Conservation (phyloP, 805 yeast genomes). For the Grigorovia humatica region DNA sequence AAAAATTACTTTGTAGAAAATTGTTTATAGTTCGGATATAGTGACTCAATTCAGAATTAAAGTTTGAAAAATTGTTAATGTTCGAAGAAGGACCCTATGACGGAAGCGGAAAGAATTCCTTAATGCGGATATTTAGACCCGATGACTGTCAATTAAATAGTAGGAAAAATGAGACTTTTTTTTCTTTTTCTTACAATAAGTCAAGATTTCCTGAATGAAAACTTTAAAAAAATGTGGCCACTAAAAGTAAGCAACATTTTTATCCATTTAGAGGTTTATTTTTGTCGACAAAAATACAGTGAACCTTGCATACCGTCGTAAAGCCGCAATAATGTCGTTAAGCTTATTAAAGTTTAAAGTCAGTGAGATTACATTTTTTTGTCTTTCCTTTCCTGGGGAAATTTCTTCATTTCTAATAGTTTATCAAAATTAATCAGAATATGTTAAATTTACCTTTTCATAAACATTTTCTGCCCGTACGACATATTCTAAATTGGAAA, state of each 20-base stretch:
- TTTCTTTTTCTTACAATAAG: no score
- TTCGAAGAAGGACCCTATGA: no score
- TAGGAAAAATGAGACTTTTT: no score
- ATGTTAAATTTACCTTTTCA: background rate
- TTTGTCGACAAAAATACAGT: background rate
- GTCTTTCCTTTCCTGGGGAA: background rate
- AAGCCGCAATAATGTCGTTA: background rate
- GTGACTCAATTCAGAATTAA: no score
- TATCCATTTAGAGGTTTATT: background rate
- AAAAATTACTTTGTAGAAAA: no score
- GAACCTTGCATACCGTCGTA: background rate
- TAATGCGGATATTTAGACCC: no score
- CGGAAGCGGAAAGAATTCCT: no score
- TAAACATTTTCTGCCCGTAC: background rate
- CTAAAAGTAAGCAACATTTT: background rate
- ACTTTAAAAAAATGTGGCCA: background rate
- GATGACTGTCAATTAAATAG: no score
- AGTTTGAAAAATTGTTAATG: no score
- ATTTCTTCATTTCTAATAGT: background rate
- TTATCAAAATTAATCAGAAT: background rate
- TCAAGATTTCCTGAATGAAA: no score
- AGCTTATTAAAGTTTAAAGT: no score
- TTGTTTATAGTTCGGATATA: no score
- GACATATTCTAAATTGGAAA: background rate
- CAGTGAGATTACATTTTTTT: background rate